Evolutionary conservation across 768 basidiomycete species (phyloP), one percentile per base, ranked within the genome.

Genomic region (Rhizopogon roseolus): DNA sequence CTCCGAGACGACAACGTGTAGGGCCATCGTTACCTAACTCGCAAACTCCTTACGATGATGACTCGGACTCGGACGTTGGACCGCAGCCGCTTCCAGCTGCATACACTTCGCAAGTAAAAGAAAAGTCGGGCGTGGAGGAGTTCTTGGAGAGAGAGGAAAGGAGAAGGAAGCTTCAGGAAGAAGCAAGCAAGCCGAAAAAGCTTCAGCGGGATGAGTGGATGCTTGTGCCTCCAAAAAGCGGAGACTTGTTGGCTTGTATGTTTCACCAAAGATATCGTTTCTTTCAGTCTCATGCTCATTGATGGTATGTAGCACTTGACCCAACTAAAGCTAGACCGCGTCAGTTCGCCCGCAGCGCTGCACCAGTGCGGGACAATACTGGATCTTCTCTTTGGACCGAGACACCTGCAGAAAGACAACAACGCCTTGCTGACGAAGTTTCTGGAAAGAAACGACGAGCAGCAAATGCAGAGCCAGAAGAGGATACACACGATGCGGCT

Each of bases 201-300:
- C 73, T 84, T 38, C 74, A 92, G 67, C 83, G 97, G 41, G 92
- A 98, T 17, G 94, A 95, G 67, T 99, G 97, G 97, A 99, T 99
- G 97, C 78, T 98, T 42, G 88, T 89, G 1, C 96, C 96, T 1
- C 96, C 97, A 0, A 83, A 86, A 17, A 81, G 85, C 1, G 85
- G 89, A 2, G 89, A 90, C 57, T 69, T 96, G 11, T 76, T 95
- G 5, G 81, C 80, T 44, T 86, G 93, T 95, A 61, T 57, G 88
- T 80, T 16, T 27, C 41, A 32, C 43, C 8, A n/a, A 34, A 48
- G 25, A 27, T n/a, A 34, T 28, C 41, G 4, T 41, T 22, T 36
- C 28, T 10, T 16, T 46, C 3, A 7, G 16, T 19, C 13, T 29
- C 9, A 25, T 28, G n/a, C 41, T 41, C 27, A 52, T 41, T 36